Base-by-base conservation (phyloP, 768 basidiomycete genomes). In the Russula vinacea region DNA sequence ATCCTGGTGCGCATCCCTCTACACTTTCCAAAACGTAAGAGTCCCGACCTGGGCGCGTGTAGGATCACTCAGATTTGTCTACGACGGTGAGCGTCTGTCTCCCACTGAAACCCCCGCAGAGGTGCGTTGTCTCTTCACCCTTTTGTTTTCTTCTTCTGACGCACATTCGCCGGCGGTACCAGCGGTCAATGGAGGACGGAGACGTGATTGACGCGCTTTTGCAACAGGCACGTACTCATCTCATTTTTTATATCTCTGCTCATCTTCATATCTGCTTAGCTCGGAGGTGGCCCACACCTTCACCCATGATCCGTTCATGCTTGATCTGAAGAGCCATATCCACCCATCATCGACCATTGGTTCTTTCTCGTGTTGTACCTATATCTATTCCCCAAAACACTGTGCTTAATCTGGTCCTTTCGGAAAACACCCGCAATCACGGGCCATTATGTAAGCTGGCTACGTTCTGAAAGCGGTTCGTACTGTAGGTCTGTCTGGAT, bases 121-220 rank as follows among this genome's bases (percentile, higher is more conserved):
- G 37, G 67, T 67, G 29, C 7, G 55, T 64, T 37, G 9, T 3
- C 32, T 16, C 11, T 29, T 51, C 37, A 5, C 17, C 4, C 22
- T 22, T 2, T 1, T 2, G 19, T 42, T 22, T 26, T 8, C 4
- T 52, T n/a, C 5, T 37, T 24, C 63, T 60, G 47, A 67, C 39
- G 39, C 66, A 49, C 58, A 10, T 32, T 49, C 50, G 1, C 51
- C 3, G 33, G 62, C 14, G 37, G 1, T 24, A 17, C 17, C 42
- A 67, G 67, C 47, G 54, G 14, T 56, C 53, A 5, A 67, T 67
- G 67, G 67, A 67, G 51, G 67, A 67, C 19, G 64, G 67, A 17
- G 67, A 65, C 51, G 39, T 66, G 33, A 67, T 67, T 24, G 67
- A 67, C 49, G 67, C 67, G 42, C 67, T 42, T 55, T 22, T 67